A percentile compares a stretch with the other conserved stretches of the same genome.
These are phyloP conservation scores for Moniliophthora roreri DNA, from an alignment of 1,284 basidiomycete genomes.

Conservation along the genomic window DNA sequence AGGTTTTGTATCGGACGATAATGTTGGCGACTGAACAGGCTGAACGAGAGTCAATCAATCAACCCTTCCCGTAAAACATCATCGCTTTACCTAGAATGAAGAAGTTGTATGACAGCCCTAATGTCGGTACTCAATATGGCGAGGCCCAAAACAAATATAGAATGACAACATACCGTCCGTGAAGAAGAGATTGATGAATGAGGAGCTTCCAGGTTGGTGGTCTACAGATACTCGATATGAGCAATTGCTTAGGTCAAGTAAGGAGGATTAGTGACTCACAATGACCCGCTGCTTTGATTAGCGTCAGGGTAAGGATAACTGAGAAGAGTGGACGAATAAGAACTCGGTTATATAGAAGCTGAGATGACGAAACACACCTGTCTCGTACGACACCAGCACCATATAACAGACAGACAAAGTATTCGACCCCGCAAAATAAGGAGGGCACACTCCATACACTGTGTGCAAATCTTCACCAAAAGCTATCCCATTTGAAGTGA, in stretches of 20 bases:
- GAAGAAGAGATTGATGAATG: slow-evolving; percentile 1
- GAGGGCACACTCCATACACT: slow-evolving; percentile 1
- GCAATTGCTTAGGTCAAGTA: background rate
- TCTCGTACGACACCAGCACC: slow-evolving; percentile 2
- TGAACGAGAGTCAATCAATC: background rate
- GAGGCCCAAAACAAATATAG: too few relatives aligned
- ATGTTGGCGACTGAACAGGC: slow-evolving; percentile 1
- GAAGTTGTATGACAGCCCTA: background rate
- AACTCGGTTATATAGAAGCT: background rate
- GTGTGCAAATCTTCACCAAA: background rate
- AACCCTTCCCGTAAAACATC: too few relatives aligned
- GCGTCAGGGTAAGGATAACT: slow-evolving; percentile 1
- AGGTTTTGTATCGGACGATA: slow-evolving; percentile 1
- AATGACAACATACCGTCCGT: background rate
- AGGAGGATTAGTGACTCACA: background rate
- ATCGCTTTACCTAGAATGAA: background rate
- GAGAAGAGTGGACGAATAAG: background rate
- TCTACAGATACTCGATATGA: background rate
- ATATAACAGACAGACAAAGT: background rate
- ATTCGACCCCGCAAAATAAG: background rate
- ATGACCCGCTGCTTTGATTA: background rate
- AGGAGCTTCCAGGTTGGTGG: background rate
- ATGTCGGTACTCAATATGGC: background rate
- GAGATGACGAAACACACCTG: background rate
- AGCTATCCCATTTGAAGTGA: background rate